phyloP scores from a whole-genome alignment of 2,329 filamentous ascomycete genomes.

The Knoxdaviesia capensis region DNA sequence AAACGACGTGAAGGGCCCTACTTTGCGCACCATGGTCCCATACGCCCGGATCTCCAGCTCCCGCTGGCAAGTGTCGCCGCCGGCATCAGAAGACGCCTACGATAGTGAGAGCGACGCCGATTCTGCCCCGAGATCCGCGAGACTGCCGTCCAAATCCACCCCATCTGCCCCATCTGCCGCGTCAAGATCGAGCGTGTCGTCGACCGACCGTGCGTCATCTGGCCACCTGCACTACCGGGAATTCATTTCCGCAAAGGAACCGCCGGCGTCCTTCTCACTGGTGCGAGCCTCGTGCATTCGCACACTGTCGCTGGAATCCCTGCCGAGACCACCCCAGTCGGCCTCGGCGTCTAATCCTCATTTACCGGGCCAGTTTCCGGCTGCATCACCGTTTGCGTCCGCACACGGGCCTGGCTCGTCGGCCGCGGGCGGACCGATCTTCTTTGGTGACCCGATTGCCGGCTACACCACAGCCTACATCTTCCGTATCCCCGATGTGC shows the following conservation, averaged over 20 bases:
- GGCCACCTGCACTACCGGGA: constrained; percentile 42
- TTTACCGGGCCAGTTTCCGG: constrained; percentile 12
- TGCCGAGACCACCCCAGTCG: constrained; percentile 29
- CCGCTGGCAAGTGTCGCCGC: constrained; percentile 25
- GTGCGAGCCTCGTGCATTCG: constrained; percentile 45
- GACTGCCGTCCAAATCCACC: constrained; percentile 8
- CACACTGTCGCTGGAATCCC: constrained; percentile 44
- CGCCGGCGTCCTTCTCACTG: constrained; percentile 44
- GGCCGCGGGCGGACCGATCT: constrained; percentile 43
- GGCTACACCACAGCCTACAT: constrained; percentile 53
- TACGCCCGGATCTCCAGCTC: constrained; percentile 36
- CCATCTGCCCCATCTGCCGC: constrained; percentile 13
- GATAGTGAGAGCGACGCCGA: constrained; percentile 31
- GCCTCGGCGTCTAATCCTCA: constrained; percentile 17
- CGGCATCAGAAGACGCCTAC: constrained; percentile 27
- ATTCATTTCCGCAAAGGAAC: constrained; percentile 49
- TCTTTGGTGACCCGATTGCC: constrained; percentile 44
- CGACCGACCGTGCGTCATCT: constrained; percentile 17
- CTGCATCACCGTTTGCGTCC: constrained; percentile 28
- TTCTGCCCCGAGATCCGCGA: constrained; percentile 16
- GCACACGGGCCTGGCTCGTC: constrained; percentile 31
- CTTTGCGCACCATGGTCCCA: constrained; percentile 37
- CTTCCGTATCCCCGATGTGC: constrained; percentile 47
- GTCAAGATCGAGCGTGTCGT: constrained; percentile 29
- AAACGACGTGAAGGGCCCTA: constrained; percentile 26